Evolutionary conservation across 2,329 filamentous ascomycete genomes (phyloP).

Genomic region (Fusarium guadeloupense): DNA sequence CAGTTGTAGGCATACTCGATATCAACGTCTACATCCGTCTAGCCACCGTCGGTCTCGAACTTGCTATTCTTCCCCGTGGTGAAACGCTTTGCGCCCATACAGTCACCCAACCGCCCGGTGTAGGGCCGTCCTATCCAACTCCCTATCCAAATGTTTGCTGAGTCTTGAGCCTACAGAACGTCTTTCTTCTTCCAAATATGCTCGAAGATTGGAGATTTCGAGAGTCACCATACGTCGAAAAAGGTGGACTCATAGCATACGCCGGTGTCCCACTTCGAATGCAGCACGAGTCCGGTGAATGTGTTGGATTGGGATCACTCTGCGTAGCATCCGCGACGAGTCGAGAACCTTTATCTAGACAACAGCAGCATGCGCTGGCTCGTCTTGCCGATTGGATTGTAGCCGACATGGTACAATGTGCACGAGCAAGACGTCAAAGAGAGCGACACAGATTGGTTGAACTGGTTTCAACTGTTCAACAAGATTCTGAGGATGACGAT

Average conservation of each 20-base stretch:
- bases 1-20: constrained; percentile 55
- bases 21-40: constrained; percentile 55
- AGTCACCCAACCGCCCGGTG: constrained; percentile 47
- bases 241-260: constrained; percentile 52
- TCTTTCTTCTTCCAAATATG: constrained; percentile 55
- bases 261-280: constrained; percentile 53
- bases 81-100: constrained; percentile 58
- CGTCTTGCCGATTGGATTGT: constrained; percentile 49
- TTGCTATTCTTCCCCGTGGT: constrained; percentile 54
- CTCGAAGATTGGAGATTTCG: constrained; percentile 55
- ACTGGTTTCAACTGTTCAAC: constrained; percentile 43
- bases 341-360: constrained; percentile 45
- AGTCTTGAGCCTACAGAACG: constrained; percentile 34
- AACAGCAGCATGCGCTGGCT: constrained; percentile 41
- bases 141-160: not conserved
- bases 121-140: constrained; percentile 14
- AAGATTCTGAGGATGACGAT: constrained; percentile 29
- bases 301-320: constrained; percentile 53
- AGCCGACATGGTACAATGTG: constrained; percentile 52
- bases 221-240: constrained; percentile 52
- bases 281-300: constrained; percentile 51
- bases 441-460: constrained; percentile 52
- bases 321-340: constrained; percentile 53
- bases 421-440: constrained; percentile 50
- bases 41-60: constrained; percentile 52